These are phyloP conservation scores for Leccinum pachyderme DNA, from an alignment of 1,284 basidiomycete species.

Conservation along the genomic window DNA sequence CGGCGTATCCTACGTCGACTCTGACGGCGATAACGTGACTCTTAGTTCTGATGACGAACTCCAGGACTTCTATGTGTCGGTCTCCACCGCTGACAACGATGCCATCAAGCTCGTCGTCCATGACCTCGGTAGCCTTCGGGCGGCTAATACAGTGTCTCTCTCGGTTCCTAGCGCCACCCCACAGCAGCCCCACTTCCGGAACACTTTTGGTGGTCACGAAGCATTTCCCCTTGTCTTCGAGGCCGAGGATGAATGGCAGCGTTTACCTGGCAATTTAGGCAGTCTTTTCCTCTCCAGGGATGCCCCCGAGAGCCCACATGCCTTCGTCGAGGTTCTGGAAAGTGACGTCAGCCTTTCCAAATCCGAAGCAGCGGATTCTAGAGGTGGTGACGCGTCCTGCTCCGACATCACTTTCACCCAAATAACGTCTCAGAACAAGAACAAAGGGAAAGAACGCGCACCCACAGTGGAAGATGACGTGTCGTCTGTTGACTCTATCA, in stretches of 20 bases:
- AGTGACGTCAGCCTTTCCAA: slow-evolving; percentile 42
- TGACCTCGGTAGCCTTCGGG: slow-evolving; percentile 50
- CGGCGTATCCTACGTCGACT: slow-evolving; percentile 67
- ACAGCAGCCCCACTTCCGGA: slow-evolving; percentile 41
- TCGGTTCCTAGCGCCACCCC: slow-evolving; percentile 41
- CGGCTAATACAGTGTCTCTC: slow-evolving; percentile 18
- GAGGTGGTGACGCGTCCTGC: slow-evolving; percentile 9
- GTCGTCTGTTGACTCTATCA: slow-evolving; percentile 57
- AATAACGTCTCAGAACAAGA: slow-evolving; percentile 23
- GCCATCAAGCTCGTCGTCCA: slow-evolving; percentile 60
- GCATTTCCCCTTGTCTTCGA: slow-evolving; percentile 45
- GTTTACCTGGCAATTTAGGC: slow-evolving; percentile 38
- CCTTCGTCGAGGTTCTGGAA: slow-evolving; percentile 60
- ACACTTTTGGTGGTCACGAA: slow-evolving; percentile 52
- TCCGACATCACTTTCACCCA: slow-evolving; percentile 26
- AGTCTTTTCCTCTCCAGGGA: slow-evolving; percentile 36
- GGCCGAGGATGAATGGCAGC: slow-evolving; percentile 67
- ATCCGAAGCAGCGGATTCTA: slow-evolving; percentile 16
- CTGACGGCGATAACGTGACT: slow-evolving; percentile 69
- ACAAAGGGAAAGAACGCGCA: slow-evolving; percentile 55
- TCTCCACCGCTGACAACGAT: slow-evolving; percentile 7
- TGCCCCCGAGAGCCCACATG: slow-evolving; percentile 47
- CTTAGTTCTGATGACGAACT: slow-evolving; percentile 69
- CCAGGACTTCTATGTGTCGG: slow-evolving; percentile 34
- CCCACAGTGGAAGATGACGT: slow-evolving; percentile 40